Conservation (phyloP, 352 stramenopile species). For the Globisporangium abappressorium region DNA sequence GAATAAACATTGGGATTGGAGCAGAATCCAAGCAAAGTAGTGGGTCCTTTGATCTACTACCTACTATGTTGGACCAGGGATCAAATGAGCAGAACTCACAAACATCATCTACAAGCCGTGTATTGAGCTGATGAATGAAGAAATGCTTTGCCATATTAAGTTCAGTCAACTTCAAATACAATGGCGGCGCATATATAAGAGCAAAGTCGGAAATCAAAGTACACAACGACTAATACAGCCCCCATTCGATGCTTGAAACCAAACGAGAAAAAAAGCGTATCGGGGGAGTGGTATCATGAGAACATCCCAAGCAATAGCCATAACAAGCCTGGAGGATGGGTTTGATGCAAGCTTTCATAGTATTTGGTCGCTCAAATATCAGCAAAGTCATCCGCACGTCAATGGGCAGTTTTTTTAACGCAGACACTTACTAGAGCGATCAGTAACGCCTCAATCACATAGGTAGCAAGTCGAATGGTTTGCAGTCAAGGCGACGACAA, state of each 20-base stretch:
- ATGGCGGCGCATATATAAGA: too few relatives aligned
- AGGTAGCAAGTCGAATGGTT: background rate
- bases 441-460: background rate
- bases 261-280: too few relatives aligned
- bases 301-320: too few relatives aligned
- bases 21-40: background rate
- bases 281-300: too few relatives aligned
- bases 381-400: background rate
- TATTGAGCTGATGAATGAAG: background rate
- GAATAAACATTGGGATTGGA: background rate
- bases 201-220: too few relatives aligned
- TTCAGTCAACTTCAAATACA: too few relatives aligned
- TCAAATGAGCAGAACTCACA: background rate
- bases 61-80: background rate
- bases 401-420: background rate
- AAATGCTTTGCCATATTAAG: too few relatives aligned
- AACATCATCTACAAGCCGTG: background rate
- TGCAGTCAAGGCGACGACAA: background rate
- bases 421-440: background rate
- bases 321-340: too few relatives aligned
- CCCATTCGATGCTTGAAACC: too few relatives aligned
- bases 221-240: too few relatives aligned
- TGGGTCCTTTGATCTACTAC: background rate
- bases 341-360: too few relatives aligned
- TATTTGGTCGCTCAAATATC: too few relatives aligned